These are phyloP conservation scores for Penicillium sp. DNA, from an alignment of 2,329 filamentous ascomycete genomes.

Conservation along the genomic window DNA sequence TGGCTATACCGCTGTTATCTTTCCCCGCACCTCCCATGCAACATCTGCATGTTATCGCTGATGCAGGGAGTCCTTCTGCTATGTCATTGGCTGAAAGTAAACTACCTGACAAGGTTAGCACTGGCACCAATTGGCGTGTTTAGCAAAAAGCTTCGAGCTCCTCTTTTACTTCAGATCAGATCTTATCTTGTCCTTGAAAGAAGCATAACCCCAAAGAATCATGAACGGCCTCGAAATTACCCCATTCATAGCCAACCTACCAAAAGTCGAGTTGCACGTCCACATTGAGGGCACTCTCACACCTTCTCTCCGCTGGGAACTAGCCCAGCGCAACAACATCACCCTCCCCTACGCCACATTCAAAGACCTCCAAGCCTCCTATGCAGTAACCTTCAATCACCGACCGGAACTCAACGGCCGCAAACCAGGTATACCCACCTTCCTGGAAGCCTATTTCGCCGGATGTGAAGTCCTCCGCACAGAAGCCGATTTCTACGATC, in stretches of 20 bases:
- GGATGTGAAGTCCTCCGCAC: constrained; percentile 29
- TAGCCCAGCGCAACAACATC: constrained; percentile 42
- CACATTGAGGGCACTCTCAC: constrained; percentile 51
- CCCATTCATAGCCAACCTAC: constrained; percentile 39
- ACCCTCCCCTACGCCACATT: constrained; percentile 32
- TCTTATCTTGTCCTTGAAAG: too few relatives aligned
- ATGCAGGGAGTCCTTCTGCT: not conserved
- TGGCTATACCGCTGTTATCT: constrained; percentile 16
- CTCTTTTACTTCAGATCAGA: not conserved
- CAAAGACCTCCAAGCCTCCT: constrained; percentile 35
- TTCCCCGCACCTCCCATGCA: constrained; percentile 13
- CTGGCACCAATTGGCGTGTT: not conserved
- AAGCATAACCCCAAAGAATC: not conserved
- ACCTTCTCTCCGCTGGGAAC: constrained; percentile 43
- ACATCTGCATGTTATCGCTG: constrained; percentile 10
- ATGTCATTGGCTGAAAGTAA: not conserved
- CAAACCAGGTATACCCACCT: constrained; percentile 29
- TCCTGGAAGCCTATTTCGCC: constrained; percentile 35
- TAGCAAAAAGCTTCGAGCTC: not conserved
- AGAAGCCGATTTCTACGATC: constrained; percentile 42
- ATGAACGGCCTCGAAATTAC: constrained; percentile 25
- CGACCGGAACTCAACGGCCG: constrained; percentile 39
- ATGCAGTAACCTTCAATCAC: constrained; percentile 40
- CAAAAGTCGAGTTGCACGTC: constrained; percentile 50
- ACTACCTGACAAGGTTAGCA: not conserved